Evolutionary conservation across 768 basidiomycete genomes (phyloP).

Genomic region (Serendipita sp.): DNA sequence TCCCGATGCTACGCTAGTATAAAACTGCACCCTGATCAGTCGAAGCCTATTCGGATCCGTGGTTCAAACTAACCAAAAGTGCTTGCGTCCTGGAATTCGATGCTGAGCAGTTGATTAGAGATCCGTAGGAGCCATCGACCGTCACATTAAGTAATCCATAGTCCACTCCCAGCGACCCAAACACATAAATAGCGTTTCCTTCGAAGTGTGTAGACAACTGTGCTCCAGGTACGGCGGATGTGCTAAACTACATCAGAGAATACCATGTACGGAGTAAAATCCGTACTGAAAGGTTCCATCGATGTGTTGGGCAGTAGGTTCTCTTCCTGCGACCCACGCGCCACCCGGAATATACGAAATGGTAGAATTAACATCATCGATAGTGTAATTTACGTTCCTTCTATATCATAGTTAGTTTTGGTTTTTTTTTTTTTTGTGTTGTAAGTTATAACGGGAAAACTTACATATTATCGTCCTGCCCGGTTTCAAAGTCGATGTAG

Average conservation of each 20-base stretch:
- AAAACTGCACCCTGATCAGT: background rate
- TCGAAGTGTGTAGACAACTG: background rate
- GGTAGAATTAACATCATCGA: constrained; percentile 1
- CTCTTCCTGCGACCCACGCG: background rate
- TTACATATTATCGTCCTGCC: background rate
- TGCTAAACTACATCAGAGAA: background rate
- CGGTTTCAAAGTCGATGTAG: background rate
- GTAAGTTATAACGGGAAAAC: background rate
- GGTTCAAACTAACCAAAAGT: background rate
- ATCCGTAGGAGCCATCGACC: background rate
- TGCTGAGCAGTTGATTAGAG: background rate
- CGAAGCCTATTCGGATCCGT: background rate
- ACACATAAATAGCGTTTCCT: background rate
- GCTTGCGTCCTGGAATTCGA: background rate
- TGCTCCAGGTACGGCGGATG: background rate
- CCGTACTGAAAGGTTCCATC: background rate
- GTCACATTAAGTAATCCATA: background rate
- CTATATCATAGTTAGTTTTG: background rate
- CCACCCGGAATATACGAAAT: background rate
- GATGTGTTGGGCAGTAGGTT: background rate
- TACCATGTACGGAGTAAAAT: background rate
- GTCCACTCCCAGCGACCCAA: background rate
- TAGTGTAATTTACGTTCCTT: background rate
- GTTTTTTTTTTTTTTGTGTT: background rate
- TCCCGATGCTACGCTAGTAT: background rate